Conservation (phyloP, 768 basidiomycete genomes). For the Megacollybia marginata region DNA sequence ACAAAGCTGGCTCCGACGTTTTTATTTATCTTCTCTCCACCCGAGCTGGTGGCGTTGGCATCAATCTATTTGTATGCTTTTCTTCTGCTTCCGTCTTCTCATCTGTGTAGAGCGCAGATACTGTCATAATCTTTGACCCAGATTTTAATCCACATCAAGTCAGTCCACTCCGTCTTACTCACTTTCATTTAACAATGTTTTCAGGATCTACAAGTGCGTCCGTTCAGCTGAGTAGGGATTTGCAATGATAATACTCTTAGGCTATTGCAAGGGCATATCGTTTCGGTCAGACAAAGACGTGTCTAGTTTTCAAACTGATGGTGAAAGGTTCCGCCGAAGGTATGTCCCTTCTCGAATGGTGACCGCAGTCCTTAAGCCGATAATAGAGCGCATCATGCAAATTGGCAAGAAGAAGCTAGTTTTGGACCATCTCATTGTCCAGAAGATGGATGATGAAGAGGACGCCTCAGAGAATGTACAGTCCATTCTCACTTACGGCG, state of each 20-base stretch:
- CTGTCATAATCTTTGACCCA: slow-evolving; percentile 88
- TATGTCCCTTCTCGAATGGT: slow-evolving; percentile 14
- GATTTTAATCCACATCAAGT: slow-evolving; percentile 99
- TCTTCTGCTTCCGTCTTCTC: not conserved
- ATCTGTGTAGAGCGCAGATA: slow-evolving; percentile 69
- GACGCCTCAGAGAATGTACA: slow-evolving; percentile 73
- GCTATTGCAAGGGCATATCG: slow-evolving; percentile 94
- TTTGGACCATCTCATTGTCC: slow-evolving; percentile 90
- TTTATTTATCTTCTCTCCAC: slow-evolving; percentile 92
- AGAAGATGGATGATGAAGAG: slow-evolving; percentile 87
- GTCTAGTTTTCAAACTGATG: slow-evolving; percentile 94
- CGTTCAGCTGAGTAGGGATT: not conserved
- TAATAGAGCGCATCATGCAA: slow-evolving; percentile 80
- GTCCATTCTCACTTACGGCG: slow-evolving; percentile 85
- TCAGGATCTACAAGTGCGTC: slow-evolving; percentile 78
- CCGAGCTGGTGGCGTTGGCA: slow-evolving; percentile 89
- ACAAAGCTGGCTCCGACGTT: slow-evolving; percentile 76
- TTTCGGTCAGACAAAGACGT: slow-evolving; percentile 92
- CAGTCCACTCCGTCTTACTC: slow-evolving; percentile 10
- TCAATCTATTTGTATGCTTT: slow-evolving; percentile 60
- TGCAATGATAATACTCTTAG: slow-evolving; percentile 29
- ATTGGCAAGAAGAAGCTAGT: slow-evolving; percentile 94
- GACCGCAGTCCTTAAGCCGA: not conserved
- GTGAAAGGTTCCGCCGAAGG: slow-evolving; percentile 91
- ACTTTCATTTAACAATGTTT: slow-evolving; percentile 4